A percentile compares a stretch with the other conserved stretches of the same genome.
Evolutionary conservation across 148 eudicot genomes (phyloP).

Genomic region (Chenopodium suecicum): DNA sequence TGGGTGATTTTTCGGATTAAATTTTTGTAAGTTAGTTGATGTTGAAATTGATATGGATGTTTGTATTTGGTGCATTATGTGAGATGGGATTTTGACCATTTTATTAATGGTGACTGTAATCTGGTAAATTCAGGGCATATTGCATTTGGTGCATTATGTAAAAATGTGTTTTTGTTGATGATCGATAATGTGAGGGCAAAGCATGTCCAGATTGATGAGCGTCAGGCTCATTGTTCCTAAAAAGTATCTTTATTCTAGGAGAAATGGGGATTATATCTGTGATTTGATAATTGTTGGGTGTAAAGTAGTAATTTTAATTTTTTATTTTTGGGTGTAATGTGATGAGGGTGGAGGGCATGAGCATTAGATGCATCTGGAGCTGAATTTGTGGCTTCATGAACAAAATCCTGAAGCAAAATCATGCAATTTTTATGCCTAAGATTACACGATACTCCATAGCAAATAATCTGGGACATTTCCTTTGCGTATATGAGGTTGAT

Average conservation of each 20-base stretch:
- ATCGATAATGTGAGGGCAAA: not conserved
- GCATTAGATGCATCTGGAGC: not conserved
- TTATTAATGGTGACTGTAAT: no score
- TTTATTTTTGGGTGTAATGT: not conserved
- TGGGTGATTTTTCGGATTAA: no score
- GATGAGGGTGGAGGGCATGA: not conserved
- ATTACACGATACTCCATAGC: no score
- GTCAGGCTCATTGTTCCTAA: no score
- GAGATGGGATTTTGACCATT: no score
- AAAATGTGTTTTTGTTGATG: no score
- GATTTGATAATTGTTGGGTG: not conserved
- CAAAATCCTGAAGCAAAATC: not conserved
- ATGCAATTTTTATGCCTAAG: conserved; percentile 12
- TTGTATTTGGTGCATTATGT: no score
- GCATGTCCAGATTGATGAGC: no score
- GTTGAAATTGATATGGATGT: no score
- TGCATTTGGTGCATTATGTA: no score
- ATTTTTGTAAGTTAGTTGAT: no score
- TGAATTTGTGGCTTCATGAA: not conserved
- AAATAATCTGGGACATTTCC: not conserved
- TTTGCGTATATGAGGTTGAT: not conserved
- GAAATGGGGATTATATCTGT: not conserved
- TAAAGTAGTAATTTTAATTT: not conserved
- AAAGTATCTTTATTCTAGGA: not conserved
- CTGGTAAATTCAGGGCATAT: no score